Evolutionary conservation across 345 rosid genomes (phyloP).

Genomic region (Moricandia arvensis): DNA sequence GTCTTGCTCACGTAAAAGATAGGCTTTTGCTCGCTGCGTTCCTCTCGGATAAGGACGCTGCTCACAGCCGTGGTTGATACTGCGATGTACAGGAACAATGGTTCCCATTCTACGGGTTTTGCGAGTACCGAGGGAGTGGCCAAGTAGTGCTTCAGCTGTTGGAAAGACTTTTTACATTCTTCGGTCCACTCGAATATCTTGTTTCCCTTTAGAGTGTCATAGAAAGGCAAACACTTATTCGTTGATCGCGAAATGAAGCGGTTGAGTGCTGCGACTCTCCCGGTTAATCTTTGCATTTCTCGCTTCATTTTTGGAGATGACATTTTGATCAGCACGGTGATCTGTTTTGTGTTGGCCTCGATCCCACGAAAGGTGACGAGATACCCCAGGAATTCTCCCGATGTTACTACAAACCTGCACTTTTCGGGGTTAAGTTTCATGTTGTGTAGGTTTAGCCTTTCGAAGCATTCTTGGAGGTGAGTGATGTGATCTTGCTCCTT

Average conservation of each 20-base stretch:
- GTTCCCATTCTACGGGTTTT: too few relatives aligned
- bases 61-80: too few relatives aligned
- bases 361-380: too few relatives aligned
- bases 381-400: not conserved
- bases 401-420: not conserved
- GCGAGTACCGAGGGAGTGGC: too few relatives aligned
- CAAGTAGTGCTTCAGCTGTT: too few relatives aligned
- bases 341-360: not conserved
- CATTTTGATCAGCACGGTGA: not conserved
- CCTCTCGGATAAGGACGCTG: too few relatives aligned
- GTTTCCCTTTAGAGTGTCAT: not conserved
- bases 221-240: not conserved
- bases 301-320: not conserved
- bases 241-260: not conserved
- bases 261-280: not conserved
- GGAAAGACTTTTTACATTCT: too few relatives aligned
- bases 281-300: not conserved
- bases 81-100: too few relatives aligned
- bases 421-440: not conserved
- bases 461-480: not conserved
- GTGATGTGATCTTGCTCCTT: not conserved
- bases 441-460: not conserved
- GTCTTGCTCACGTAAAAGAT: too few relatives aligned
- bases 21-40: too few relatives aligned
- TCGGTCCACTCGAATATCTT: too few relatives aligned